phyloP scores from a whole-genome alignment of 257 asterid species.

The Solanum okadae region DNA sequence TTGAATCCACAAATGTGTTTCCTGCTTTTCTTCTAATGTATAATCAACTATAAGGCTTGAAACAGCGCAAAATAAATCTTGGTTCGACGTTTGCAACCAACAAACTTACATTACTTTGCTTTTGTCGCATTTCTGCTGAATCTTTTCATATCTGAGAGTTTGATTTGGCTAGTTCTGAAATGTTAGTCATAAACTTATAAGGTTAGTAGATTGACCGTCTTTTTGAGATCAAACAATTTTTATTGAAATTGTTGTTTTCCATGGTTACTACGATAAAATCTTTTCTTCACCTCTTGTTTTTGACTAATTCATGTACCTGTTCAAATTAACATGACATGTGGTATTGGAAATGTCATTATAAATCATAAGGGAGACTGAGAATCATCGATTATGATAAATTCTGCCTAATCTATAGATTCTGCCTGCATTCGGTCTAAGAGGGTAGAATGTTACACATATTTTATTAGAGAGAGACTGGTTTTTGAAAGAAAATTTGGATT shows the following conservation, averaged over 20 bases:
- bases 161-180: not conserved
- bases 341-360: not conserved
- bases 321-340: not conserved
- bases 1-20: not conserved
- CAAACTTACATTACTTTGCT: not conserved
- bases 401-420: no score
- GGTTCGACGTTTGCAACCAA: slow-evolving; percentile 5
- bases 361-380: not conserved
- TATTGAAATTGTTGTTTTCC: not conserved
- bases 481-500: no score
- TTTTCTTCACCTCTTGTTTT: not conserved
- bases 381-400: not conserved
- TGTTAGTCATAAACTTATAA: not conserved
- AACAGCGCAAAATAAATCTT: slow-evolving; percentile 8
- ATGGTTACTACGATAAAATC: not conserved
- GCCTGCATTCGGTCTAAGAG: not conserved
- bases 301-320: not conserved
- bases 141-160: not conserved
- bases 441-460: not conserved
- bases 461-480: no score
- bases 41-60: not conserved
- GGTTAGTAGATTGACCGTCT: not conserved
- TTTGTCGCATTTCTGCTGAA: not conserved
- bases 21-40: not conserved
- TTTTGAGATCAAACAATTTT: not conserved